Percentiles rank a stretch among this genome's conserved stretches.
Conservation (phyloP, 164 flowering plant genomes). For the Liquidambar formosana region DNA sequence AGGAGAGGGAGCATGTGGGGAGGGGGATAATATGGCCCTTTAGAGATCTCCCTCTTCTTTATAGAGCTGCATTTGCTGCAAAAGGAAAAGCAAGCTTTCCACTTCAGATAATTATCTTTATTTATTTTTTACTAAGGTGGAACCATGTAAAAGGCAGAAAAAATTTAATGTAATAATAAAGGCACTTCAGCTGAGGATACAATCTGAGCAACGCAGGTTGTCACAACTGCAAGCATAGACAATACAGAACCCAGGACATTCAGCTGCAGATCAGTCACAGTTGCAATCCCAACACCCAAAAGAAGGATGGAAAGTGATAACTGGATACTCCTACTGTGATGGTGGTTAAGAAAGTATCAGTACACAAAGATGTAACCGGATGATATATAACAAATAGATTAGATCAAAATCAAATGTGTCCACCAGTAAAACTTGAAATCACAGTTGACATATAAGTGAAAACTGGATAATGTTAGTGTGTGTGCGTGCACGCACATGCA, state of each 20-base stretch:
- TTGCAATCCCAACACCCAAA: constrained; percentile 90
- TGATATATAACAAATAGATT: neutral
- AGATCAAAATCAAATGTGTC: neutral
- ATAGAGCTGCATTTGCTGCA: neutral
- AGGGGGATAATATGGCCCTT: neutral
- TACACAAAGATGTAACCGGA: neutral
- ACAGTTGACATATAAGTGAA: too few species aligned
- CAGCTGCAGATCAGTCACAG: constrained; percentile 95
- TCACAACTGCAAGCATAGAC: constrained; percentile 83
- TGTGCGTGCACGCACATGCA: too few species aligned
- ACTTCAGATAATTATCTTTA: too few species aligned
- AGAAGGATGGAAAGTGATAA: constrained; percentile 67
- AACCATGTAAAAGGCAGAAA: neutral
- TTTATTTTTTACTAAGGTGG: too few species aligned
- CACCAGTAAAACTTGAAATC: too few species aligned
- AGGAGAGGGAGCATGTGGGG: too few species aligned
- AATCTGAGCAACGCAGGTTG: constrained; percentile 94
- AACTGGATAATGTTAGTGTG: too few species aligned
- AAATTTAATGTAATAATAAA: neutral
- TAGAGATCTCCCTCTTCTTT: neutral
- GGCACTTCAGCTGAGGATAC: constrained; percentile 59
- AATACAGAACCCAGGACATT: constrained; percentile 82
- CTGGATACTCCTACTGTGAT: constrained; percentile 72
- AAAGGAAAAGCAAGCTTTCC: neutral
- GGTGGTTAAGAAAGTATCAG: constrained; percentile 7